Base-by-base conservation (phyloP, 192 early-diverging fungal species). In the Spinellus fusiger region DNA sequence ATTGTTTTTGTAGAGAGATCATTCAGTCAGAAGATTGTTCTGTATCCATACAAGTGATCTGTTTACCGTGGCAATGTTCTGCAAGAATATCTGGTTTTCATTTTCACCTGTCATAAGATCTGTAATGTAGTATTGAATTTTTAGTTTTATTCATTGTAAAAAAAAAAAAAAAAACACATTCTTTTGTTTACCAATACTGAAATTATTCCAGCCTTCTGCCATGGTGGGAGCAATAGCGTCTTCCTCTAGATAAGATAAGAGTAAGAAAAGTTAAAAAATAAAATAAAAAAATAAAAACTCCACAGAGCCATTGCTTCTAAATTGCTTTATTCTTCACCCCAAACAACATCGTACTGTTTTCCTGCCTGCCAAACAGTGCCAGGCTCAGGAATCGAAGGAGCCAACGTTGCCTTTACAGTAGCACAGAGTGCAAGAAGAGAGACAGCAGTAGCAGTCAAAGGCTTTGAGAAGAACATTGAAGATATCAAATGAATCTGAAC, bases 61-160 rank as follows among this genome's bases (percentile, higher is more conserved):
- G 8, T 52, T 49, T 63, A 66, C 70, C 22, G 59, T 60, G 27
- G 61, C 70, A 48, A 73, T 52, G 6, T 60, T 71, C 2, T 23
- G 28, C 40, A 71, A 38, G 15, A 59, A 31, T 3, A 59, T 49
- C 44, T 73, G 70, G 37, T 73, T 52, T 20, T 31, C 10, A 50
- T 73, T 73, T 50, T 73, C 70, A 15, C 70, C 70, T n/a, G 70
- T 73, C 70, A 73, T 73, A 27, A 73, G 65, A 63, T 73, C 70
- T 70, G 64, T 12, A 22, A 16, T 34, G 7, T n/a, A 34, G 13
- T 4, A 20, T 22, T 16, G 15, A 13, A 23, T 4, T 6, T 3
- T 55, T 22, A 33, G 20, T 8, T 1, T 31, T n/a, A n/a, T n/a
- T n/a, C n/a, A n/a, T 56, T 22, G 25, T 37, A 23, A 18, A 35